Conservation (phyloP, 148 eudicot genomes). For the Rhododendron kiyosumense region DNA sequence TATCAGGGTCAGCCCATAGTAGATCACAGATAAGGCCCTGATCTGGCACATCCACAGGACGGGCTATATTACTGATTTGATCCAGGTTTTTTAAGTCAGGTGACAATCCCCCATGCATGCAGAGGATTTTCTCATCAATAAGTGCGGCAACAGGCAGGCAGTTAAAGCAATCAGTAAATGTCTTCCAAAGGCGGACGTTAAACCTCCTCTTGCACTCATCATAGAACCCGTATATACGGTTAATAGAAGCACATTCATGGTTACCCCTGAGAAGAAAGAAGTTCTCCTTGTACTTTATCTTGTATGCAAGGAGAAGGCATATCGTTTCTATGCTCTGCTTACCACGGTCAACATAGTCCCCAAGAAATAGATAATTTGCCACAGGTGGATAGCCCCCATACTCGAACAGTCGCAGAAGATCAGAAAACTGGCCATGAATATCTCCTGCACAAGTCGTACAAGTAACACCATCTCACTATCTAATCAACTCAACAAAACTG, state of each 20-base stretch:
- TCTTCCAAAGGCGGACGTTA: conserved; percentile 71
- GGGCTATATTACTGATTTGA: conserved; percentile 65
- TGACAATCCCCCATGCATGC: conserved; percentile 85
- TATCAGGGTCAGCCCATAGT: conserved; percentile 78
- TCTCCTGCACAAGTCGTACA: conserved; percentile 42
- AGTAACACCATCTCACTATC: conserved; percentile 5
- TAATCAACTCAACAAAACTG: conserved; percentile 10
- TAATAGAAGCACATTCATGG: conserved; percentile 80
- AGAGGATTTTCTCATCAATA: conserved; percentile 73
- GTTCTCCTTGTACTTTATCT: conserved; percentile 78
- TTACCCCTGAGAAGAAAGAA: conserved; percentile 81
- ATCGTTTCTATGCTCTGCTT: conserved; percentile 81
- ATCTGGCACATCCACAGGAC: conserved; percentile 81
- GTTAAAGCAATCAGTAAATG: conserved; percentile 72
- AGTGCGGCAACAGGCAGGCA: conserved; percentile 81
- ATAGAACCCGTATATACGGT: conserved; percentile 77
- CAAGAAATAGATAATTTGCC: conserved; percentile 69
- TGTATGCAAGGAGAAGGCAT: conserved; percentile 78
- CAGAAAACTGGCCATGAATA: conserved; percentile 72
- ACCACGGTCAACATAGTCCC: conserved; percentile 86
- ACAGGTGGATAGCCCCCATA: conserved; percentile 79
- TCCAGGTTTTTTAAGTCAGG: conserved; percentile 62
- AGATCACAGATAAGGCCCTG: conserved; percentile 71
- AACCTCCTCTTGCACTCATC: conserved; percentile 87
- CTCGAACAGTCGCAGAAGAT: conserved; percentile 80